These are phyloP conservation scores for Dryas integrifolia DNA, from an alignment of 331 rosid genomes.

Conservation along the genomic window DNA sequence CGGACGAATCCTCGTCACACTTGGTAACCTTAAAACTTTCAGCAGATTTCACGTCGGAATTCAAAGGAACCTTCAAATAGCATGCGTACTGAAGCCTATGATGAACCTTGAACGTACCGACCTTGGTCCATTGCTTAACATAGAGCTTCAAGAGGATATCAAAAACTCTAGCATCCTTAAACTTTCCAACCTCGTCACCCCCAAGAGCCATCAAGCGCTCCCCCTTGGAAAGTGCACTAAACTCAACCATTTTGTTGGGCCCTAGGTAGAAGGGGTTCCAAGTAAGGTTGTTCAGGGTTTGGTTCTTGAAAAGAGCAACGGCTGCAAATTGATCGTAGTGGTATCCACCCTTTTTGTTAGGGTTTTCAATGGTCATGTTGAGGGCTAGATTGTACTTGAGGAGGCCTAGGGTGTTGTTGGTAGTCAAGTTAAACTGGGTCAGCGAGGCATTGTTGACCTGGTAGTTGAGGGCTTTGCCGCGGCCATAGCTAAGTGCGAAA, in stretches of 20 bases:
- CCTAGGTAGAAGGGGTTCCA: not conserved
- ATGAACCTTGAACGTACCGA: not conserved
- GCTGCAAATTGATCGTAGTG: not conserved
- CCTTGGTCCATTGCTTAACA: not conserved
- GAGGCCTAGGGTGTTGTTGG: not conserved
- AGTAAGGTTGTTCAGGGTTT: not conserved
- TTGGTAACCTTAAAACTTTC: not conserved
- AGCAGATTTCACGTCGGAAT: not conserved
- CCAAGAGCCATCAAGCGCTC: not conserved
- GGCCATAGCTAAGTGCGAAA: not conserved
- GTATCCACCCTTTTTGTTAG: slow-evolving; percentile 9
- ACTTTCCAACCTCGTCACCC: not conserved
- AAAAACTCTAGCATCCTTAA: not conserved
- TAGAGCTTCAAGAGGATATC: not conserved
- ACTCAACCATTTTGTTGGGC: not conserved
- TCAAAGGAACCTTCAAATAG: not conserved
- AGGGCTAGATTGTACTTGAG: slow-evolving; percentile 18
- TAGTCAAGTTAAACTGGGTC: not conserved
- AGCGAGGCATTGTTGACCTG: slow-evolving; percentile 8
- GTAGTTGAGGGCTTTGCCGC: not conserved
- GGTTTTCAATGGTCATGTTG: slow-evolving; percentile 18
- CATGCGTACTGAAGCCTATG: not conserved
- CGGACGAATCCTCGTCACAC: not conserved
- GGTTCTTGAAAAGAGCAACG: not conserved
- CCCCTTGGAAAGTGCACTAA: not conserved